These are phyloP conservation scores for Agroathelia rolfsii DNA, from an alignment of 1,284 basidiomycete genomes.

Conservation along the genomic window DNA sequence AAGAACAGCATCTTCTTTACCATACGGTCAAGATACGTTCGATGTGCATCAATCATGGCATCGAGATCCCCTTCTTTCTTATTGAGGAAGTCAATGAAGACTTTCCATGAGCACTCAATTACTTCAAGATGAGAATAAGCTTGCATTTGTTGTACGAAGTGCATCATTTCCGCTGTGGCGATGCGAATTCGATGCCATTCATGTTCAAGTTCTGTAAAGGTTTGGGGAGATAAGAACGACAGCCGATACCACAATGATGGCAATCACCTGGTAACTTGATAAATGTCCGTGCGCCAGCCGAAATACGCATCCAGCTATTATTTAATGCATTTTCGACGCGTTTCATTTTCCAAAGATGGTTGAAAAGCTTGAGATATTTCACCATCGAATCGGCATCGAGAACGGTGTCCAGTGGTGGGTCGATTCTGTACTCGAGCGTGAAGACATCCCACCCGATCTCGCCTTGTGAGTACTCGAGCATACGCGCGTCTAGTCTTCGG, in stretches of 20 bases:
- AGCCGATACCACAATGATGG: conserved; percentile 6
- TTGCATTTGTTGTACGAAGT: conserved; percentile 91
- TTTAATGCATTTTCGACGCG: conserved; percentile 78
- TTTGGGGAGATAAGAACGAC: conserved; percentile 6
- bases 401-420: conserved; percentile 92
- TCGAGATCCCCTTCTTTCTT: conserved; percentile 93
- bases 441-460: conserved; percentile 99
- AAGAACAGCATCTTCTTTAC: conserved; percentile 77
- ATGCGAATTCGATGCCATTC: conserved; percentile 89
- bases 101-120: conserved; percentile 92
- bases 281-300: conserved; percentile 73
- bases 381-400: conserved; percentile 85
- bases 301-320: conserved; percentile 78
- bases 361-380: conserved; percentile 87
- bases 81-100: conserved; percentile 70
- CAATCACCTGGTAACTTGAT: conserved; percentile 61
- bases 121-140: conserved; percentile 97
- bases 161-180: conserved; percentile 90
- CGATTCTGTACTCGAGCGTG: conserved; percentile 94
- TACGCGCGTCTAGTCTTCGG: conserved; percentile 88
- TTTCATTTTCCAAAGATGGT: conserved; percentile 94
- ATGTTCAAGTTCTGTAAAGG: conserved; percentile 53
- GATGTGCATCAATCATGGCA: conserved; percentile 82
- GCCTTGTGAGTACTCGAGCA: conserved; percentile 91
- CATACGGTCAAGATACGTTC: conserved; percentile 76